phyloP scores from a whole-genome alignment of 345 rosid species.

The Turritis glabra region DNA sequence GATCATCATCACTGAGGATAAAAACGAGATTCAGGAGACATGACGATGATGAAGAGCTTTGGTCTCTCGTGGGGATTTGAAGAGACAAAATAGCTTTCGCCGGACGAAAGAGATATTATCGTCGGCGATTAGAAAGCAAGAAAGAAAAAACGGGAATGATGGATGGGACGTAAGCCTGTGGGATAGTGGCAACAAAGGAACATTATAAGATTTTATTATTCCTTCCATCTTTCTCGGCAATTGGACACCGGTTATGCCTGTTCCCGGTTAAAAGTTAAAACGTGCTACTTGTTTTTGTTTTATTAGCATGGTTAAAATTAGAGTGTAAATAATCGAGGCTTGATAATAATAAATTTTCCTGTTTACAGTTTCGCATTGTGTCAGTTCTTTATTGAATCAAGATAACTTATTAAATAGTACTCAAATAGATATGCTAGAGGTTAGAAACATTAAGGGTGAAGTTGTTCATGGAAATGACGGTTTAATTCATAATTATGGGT shows the following conservation, averaged over 20 bases:
- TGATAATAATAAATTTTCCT: not conserved
- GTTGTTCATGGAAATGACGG: no score
- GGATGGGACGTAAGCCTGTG: slow-evolving; percentile 46
- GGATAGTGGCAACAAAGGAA: slow-evolving; percentile 40
- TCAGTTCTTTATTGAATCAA: not conserved
- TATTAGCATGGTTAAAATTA: not conserved
- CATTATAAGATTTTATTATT: slow-evolving; percentile 35
- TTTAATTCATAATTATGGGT: no score
- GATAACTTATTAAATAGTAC: not conserved
- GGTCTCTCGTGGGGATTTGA: not conserved
- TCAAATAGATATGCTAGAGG: no score
- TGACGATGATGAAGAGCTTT: slow-evolving; percentile 21
- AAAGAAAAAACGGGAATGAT: not conserved
- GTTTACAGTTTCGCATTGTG: not conserved
- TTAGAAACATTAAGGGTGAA: no score
- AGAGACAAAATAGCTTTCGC: slow-evolving; percentile 23
- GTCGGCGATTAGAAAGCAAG: slow-evolving; percentile 27
- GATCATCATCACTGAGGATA: slow-evolving; percentile 24
- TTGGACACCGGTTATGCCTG: slow-evolving; percentile 33
- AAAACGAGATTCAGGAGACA: slow-evolving; percentile 6
- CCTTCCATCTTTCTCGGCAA: slow-evolving; percentile 41
- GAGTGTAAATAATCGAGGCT: not conserved
- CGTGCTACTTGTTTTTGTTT: slow-evolving; percentile 24
- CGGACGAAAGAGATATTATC: slow-evolving; percentile 28
- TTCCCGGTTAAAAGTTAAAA: slow-evolving; percentile 25